These are phyloP conservation scores for Dryas alaskensis DNA, from an alignment of 306 rosid genomes.

Conservation along the genomic window DNA sequence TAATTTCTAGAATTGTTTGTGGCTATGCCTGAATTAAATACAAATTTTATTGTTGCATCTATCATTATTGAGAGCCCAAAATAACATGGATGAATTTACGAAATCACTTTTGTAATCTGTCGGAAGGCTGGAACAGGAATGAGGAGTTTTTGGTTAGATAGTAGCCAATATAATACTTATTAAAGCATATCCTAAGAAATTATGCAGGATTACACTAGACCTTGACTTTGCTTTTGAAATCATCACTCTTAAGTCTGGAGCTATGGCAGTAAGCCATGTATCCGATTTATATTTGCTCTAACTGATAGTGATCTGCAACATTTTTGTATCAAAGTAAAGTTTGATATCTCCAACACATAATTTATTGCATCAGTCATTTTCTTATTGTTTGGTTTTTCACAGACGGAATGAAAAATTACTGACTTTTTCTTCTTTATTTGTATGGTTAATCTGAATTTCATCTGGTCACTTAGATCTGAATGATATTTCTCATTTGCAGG, in stretches of 20 bases:
- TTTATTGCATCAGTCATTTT: neutral
- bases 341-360: neutral
- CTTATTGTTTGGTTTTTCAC: neutral
- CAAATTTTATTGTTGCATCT: too few relatives aligned
- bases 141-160: too few relatives aligned
- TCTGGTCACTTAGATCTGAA: neutral
- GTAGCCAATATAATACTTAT: too few relatives aligned
- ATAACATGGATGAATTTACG: too few relatives aligned
- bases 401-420: conserved; percentile 8
- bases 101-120: too few relatives aligned
- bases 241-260: neutral
- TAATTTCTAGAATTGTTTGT: too few relatives aligned
- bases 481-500: conserved; percentile 42
- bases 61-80: too few relatives aligned
- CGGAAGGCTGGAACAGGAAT: too few relatives aligned
- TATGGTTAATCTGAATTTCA: conserved; percentile 14
- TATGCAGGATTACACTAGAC: neutral
- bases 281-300: neutral
- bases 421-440: neutral
- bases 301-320: neutral
- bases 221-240: neutral
- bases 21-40: too few relatives aligned
- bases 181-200: neutral
- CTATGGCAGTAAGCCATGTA: neutral
- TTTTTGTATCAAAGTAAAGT: neutral